phyloP scores from a whole-genome alignment of 331 rosid species.

The Malus hybrid region DNA sequence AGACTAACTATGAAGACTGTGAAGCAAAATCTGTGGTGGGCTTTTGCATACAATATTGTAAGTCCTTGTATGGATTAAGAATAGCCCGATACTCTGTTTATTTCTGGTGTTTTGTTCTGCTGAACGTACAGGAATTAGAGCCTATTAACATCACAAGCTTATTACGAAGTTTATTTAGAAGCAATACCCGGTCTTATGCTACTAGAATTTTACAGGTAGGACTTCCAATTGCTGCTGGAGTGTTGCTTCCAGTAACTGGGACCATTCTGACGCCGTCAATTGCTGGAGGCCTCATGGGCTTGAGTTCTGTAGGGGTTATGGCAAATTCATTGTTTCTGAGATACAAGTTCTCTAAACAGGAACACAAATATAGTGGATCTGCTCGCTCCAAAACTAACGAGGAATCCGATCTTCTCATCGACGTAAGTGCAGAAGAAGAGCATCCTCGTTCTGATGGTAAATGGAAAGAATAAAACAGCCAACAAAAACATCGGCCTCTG shows the following conservation, averaged over 20 bases:
- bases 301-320: constrained; percentile 88
- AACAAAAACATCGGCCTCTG: neutral
- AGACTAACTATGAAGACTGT: constrained; percentile 87
- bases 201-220: constrained; percentile 58
- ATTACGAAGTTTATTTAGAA: neutral
- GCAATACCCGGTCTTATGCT: constrained; percentile 6
- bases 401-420: neutral
- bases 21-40: constrained; percentile 98
- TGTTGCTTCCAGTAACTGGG: constrained; percentile 76
- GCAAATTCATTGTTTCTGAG: constrained; percentile 80
- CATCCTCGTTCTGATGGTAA: constrained; percentile 21
- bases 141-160: neutral
- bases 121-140: neutral
- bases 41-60: constrained; percentile 84
- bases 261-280: constrained; percentile 88
- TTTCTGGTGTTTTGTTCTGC: neutral
- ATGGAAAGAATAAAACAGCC: neutral
- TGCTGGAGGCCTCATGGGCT: constrained; percentile 95
- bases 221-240: constrained; percentile 93
- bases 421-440: constrained; percentile 13
- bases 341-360: constrained; percentile 58
- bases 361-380: constrained; percentile 28
- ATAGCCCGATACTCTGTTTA: neutral
- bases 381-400: neutral
- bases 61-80: constrained; percentile 28